phyloP scores from a whole-genome alignment of 352 stramenopile genomes.

The Phytophthora pistaciae region DNA sequence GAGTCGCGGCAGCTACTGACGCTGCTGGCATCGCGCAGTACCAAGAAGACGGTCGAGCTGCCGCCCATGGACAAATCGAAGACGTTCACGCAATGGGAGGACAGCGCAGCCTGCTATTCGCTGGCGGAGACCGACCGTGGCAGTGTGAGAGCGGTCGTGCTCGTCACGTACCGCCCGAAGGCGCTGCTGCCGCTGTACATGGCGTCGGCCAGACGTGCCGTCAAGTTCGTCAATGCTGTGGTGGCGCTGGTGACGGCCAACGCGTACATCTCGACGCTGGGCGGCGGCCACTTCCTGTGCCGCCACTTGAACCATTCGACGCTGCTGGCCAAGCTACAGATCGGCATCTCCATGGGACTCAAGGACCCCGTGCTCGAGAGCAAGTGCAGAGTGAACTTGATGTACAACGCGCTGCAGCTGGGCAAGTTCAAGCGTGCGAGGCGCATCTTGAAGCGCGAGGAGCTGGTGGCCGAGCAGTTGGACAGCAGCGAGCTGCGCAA shows the following conservation, averaged over 20 bases:
- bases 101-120: constrained; percentile 28
- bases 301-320: constrained; percentile 77
- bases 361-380: constrained; percentile 80
- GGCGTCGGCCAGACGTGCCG: constrained; percentile 67
- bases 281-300: constrained; percentile 84
- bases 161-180: constrained; percentile 61
- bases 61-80: neutral
- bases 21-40: neutral
- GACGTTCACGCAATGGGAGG: constrained; percentile 27
- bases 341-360: constrained; percentile 77
- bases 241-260: constrained; percentile 84
- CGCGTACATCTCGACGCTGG: constrained; percentile 86
- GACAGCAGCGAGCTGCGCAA: constrained; percentile 64
- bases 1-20: constrained; percentile 35
- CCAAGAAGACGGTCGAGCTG: constrained; percentile 2
- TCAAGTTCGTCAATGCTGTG: constrained; percentile 73
- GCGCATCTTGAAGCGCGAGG: constrained; percentile 60
- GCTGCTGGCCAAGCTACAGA: constrained; percentile 81
- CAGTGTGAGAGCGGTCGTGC: constrained; percentile 18
- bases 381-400: constrained; percentile 86
- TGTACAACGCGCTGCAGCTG: constrained; percentile 81
- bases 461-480: constrained; percentile 52
- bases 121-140: constrained; percentile 5
- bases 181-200: constrained; percentile 64
- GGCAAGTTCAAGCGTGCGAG: constrained; percentile 69